phyloP scores from a whole-genome alignment of 805 yeast genomes.

The Jamesozyma rosinii region DNA sequence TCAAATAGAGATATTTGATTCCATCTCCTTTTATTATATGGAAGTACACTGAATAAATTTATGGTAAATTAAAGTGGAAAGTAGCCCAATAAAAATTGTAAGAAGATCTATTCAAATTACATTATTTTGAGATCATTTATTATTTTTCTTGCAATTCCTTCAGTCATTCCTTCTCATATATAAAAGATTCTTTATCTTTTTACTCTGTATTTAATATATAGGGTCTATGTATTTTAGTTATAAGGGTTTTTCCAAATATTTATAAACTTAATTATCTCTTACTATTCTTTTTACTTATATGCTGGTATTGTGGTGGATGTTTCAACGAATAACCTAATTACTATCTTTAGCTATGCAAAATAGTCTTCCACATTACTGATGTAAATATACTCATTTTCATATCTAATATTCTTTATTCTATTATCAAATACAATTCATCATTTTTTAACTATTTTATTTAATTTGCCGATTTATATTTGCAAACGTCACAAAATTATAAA shows the following conservation, averaged over 20 bases:
- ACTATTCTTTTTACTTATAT: too few species aligned
- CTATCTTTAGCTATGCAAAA: too few species aligned
- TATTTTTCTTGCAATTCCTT: neutral
- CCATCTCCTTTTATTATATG: neutral
- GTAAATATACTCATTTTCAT: too few species aligned
- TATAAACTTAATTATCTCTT: neutral
- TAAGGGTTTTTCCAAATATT: conserved; percentile 5
- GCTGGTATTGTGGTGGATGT: too few species aligned
- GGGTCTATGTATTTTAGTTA: conserved; percentile 20
- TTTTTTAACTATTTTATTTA: too few species aligned
- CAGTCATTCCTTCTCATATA: neutral
- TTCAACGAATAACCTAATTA: too few species aligned
- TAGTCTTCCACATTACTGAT: too few species aligned
- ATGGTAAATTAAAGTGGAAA: neutral
- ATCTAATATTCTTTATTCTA: too few species aligned
- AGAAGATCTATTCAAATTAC: neutral
- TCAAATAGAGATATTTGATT: conserved; percentile 12
- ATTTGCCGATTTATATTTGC: too few species aligned
- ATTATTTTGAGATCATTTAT: neutral
- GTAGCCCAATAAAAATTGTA: neutral
- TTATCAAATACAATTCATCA: too few species aligned
- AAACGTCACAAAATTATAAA: too few species aligned
- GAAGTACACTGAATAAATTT: neutral
- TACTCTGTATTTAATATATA: conserved; percentile 6
- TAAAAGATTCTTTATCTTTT: neutral